A percentile compares a stretch with the other conserved stretches of the same genome.
Conservation (phyloP, 805 yeast species). For the Candida wancherniae region DNA sequence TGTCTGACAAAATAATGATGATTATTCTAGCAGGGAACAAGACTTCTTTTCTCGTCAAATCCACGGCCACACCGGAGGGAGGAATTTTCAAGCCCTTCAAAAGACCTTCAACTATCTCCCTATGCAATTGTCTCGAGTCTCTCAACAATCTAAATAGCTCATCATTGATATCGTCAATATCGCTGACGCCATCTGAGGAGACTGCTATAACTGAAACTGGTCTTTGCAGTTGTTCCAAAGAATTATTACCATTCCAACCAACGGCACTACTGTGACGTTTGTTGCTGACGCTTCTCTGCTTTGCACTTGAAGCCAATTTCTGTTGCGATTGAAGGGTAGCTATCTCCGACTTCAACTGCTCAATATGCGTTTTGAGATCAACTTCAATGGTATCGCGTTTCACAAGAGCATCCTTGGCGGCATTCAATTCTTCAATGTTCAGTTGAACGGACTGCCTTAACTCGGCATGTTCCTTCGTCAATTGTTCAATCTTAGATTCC, state of each 20-base stretch:
- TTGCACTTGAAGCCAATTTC: constrained; percentile 31
- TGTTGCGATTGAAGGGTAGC: constrained; percentile 39
- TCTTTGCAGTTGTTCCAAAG: constrained; percentile 41
- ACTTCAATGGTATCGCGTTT: constrained; percentile 61
- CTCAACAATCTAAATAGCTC: constrained; percentile 68
- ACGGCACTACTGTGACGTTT: constrained; percentile 40
- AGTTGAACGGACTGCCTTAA: constrained; percentile 59
- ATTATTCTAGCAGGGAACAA: constrained; percentile 94
- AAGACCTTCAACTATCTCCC: constrained; percentile 82
- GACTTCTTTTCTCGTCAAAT: constrained; percentile 81
- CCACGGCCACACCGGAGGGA: constrained; percentile 77
- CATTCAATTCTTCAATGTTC: constrained; percentile 57
- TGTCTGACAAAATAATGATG: constrained; percentile 85
- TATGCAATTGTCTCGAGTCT: constrained; percentile 67
- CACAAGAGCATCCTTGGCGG: constrained; percentile 53
- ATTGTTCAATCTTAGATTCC: constrained; percentile 52
- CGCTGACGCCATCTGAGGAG: constrained; percentile 48
- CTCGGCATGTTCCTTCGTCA: constrained; percentile 56
- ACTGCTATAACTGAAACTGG: constrained; percentile 62
- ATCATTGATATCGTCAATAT: constrained; percentile 65
- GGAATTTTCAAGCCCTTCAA: constrained; percentile 84
- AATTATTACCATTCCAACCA: constrained; percentile 30
- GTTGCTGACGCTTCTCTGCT: constrained; percentile 29
- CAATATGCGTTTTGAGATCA: constrained; percentile 60
- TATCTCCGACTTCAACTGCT: constrained; percentile 49